Evolutionary conservation across 257 asterid genomes (phyloP), one percentile per base, ranked within the genome.

Genomic region (Ilex aquifolium): DNA sequence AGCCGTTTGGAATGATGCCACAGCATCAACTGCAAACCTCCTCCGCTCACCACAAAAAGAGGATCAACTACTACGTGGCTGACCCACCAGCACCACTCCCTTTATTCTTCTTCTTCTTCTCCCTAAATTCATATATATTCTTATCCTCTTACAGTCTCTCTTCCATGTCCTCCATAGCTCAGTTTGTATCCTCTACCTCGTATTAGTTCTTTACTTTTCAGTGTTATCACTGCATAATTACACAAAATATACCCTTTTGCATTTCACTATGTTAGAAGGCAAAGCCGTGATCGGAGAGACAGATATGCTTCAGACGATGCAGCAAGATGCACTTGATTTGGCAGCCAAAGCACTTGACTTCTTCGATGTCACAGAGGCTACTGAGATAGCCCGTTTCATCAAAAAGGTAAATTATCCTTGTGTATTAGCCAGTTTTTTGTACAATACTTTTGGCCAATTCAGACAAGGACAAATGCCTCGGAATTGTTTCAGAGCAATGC

Each of bases 291-390:
- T 89, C 6, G 91, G 86, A 4, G 96, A 84, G 72, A 89, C 91
- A 6, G 96, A 89, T 66, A 89, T 89, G 96, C 75, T 82, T 13
- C 68, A 76, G 53, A 51, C 79, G 49, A 82, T 83, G 95, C 94
- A 89, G 60, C 78, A 75, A 56, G 85, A 84, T 69, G 96, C 96
- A 11, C 95, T 89, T 63, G 66, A 82, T 75, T 76, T 91, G 50
- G 95, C 95, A 27, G 86, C 97, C 15, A 84, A 86, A 61, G 95
- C 97, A 9, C 96, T 91, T 42, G 98, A 91, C 60, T 75, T 60
- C 82, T 88, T 86, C n/a, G 96, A 91, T 69, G 91, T 88, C 77
- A 91, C 82, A 1, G 91, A 91, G 50, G 71, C 95, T 63, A 91
- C 94, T 29, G 81, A 86, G 13, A 91, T 91, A 21, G 98, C 98